Conservation (phyloP, 306 rosid species). For the Myrica gale region DNA sequence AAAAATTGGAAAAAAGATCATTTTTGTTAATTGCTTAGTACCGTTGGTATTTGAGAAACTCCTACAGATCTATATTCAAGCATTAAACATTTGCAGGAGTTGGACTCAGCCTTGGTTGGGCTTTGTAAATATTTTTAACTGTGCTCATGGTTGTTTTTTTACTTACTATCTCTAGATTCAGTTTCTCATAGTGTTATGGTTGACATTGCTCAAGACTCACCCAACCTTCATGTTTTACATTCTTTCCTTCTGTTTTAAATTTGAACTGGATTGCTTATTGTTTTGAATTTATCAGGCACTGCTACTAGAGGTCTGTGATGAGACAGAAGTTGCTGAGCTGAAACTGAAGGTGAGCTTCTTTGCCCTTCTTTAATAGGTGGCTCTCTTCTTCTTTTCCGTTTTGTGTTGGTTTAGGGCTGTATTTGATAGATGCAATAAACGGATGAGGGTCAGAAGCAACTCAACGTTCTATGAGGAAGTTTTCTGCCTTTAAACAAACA, state of each 20-base stretch:
- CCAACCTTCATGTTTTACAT: constrained; percentile 22
- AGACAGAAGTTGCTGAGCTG: constrained; percentile 93
- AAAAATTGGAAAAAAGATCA: neutral
- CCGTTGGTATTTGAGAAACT: constrained; percentile 4
- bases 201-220: neutral
- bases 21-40: neutral
- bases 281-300: constrained; percentile 65
- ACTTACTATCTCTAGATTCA: constrained; percentile 6
- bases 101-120: constrained; percentile 6
- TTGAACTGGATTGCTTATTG: constrained; percentile 12
- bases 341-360: constrained; percentile 77
- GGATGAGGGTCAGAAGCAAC: neutral
- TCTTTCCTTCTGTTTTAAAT: constrained; percentile 29
- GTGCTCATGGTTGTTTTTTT: constrained; percentile 8
- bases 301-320: constrained; percentile 96
- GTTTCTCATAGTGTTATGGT: constrained; percentile 17
- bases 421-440: constrained; percentile 14
- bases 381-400: neutral
- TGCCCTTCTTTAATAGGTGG: constrained; percentile 17
- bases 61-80: constrained; percentile 10
- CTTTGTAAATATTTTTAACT: constrained; percentile 3
- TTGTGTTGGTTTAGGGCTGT: neutral
- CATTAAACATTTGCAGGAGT: neutral
- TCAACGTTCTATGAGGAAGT: neutral
- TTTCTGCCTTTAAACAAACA: neutral